Evolutionary conservation across 192 early-diverging fungal genomes (phyloP).

Genomic region (Spinellus fusiger): DNA sequence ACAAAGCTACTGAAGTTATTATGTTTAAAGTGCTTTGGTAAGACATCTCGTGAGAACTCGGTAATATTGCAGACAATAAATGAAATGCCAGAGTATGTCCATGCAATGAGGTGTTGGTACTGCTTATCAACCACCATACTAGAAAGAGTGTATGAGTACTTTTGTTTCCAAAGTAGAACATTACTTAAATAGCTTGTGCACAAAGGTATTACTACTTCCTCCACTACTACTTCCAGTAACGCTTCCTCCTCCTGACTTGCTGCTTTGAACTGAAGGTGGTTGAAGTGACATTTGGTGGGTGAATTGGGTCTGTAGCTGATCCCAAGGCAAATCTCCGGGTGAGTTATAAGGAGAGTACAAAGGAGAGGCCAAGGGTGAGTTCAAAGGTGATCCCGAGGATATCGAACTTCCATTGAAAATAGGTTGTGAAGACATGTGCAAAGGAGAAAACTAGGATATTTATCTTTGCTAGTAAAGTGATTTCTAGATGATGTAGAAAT

Average conservation of each 20-base stretch:
- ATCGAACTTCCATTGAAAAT: constrained; percentile 2
- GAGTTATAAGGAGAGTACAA: neutral
- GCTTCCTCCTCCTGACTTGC: neutral
- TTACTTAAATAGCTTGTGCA: constrained; percentile 48
- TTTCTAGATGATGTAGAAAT: no score
- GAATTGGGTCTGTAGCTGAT: constrained; percentile 17
- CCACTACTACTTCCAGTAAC: neutral
- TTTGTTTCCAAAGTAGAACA: neutral
- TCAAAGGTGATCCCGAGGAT: constrained; percentile 15
- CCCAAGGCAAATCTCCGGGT: constrained; percentile 11
- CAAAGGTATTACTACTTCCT: constrained; percentile 39
- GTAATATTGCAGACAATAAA: constrained; percentile 90
- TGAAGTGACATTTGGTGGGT: constrained; percentile 19
- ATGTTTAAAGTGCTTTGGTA: constrained; percentile 91
- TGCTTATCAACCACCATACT: constrained; percentile 83
- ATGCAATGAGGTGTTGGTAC: constrained; percentile 84
- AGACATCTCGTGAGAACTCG: constrained; percentile 81
- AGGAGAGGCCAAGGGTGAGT: constrained; percentile 14
- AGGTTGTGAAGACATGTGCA: constrained; percentile 7
- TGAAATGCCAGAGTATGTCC: constrained; percentile 80
- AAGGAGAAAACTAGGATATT: no score
- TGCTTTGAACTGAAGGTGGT: neutral
- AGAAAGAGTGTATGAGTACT: neutral
- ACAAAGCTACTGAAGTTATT: constrained; percentile 91
- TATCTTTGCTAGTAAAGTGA: no score